Conservation (phyloP, 371 early-diverging fungal species). For the Haplosporangium sp. region DNA sequence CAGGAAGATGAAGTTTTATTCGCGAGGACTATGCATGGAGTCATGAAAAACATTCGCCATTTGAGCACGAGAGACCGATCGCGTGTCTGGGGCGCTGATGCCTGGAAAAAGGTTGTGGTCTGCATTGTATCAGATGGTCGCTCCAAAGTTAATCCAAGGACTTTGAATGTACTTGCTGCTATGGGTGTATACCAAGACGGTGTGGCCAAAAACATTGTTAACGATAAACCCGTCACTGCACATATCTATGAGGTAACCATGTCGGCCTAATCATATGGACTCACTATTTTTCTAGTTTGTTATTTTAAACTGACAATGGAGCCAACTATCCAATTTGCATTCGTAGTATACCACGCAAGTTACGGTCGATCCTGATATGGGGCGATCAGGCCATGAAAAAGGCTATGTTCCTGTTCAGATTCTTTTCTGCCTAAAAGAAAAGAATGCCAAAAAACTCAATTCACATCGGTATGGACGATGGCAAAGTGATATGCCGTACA, state of each 20-base stretch:
- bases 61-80: conserved; percentile 76
- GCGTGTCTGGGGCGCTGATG: conserved; percentile 80
- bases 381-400: conserved; percentile 62
- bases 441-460: conserved; percentile 65
- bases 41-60: conserved; percentile 85
- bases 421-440: conserved; percentile 88
- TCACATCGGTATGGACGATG: conserved; percentile 27
- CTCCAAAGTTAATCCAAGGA: conserved; percentile 73
- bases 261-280: too few relatives aligned
- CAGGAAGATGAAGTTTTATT: conserved; percentile 82
- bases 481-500: too few relatives aligned
- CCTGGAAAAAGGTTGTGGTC: conserved; percentile 90
- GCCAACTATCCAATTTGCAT: neutral
- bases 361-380: conserved; percentile 67
- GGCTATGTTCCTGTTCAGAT: conserved; percentile 81
- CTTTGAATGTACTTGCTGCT: conserved; percentile 78
- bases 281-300: too few relatives aligned
- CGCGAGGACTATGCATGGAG: conserved; percentile 76
- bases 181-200: conserved; percentile 91
- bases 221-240: conserved; percentile 72
- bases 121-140: conserved; percentile 83
- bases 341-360: conserved; percentile 80
- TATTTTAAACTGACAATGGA: too few relatives aligned
- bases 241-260: conserved; percentile 82
- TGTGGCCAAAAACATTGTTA: conserved; percentile 75